Conservation (phyloP, 139 green algal genomes). For the Penium margaritaceum region DNA sequence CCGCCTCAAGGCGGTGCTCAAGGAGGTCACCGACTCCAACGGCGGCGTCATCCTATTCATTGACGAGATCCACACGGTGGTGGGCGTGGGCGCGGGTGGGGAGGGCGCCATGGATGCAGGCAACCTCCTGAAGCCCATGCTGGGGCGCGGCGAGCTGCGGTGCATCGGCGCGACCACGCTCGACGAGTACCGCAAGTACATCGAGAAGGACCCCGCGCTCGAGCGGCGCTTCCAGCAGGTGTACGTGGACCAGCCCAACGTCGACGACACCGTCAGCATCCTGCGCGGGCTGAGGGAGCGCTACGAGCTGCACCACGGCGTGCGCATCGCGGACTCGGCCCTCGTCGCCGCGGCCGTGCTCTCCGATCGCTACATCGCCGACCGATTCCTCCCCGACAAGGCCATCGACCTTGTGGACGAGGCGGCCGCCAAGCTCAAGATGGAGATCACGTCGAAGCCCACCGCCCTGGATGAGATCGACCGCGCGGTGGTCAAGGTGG, state of each 20-base stretch:
- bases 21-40: constrained; percentile 54
- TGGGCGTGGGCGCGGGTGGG: constrained; percentile 55
- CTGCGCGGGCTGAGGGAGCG: constrained; percentile 85
- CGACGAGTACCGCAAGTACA: constrained; percentile 98
- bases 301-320: constrained; percentile 96
- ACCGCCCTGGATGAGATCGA: constrained; percentile 89
- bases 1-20: constrained; percentile 76
- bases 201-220: constrained; percentile 96
- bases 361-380: constrained; percentile 87
- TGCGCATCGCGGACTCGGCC: constrained; percentile 85
- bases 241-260: constrained; percentile 83
- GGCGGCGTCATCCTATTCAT: constrained; percentile 94
- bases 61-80: constrained; percentile 96
- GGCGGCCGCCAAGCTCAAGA: constrained; percentile 92
- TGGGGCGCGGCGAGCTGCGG: constrained; percentile 86
- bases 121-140: constrained; percentile 92
- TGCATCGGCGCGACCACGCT: constrained; percentile 95
- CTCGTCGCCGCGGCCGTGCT: constrained; percentile 89
- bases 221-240: constrained; percentile 93
- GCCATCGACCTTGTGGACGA: constrained; percentile 93
- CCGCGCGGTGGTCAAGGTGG: constrained; percentile 74
- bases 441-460: constrained; percentile 98
- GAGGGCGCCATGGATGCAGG: constrained; percentile 84
- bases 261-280: constrained; percentile 90
- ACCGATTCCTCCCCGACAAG: constrained; percentile 83